Conservation (phyloP, 1,284 basidiomycete species). For the Athelia psychrophila region DNA sequence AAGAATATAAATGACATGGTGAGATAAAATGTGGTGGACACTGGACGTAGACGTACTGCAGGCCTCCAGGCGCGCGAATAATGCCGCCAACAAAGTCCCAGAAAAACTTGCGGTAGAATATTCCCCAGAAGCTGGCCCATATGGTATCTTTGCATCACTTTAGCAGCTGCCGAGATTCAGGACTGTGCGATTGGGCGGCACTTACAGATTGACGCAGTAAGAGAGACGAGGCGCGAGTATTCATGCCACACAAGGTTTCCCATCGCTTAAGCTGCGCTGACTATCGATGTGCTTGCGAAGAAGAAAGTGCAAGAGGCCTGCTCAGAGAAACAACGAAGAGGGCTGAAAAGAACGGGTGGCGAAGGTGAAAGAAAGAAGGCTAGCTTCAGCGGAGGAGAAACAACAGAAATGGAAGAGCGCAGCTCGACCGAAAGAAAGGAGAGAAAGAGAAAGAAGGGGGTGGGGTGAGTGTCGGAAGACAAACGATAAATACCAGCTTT, state of each 20-base stretch:
- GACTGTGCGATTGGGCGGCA: conserved; percentile 5
- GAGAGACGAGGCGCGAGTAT: conserved; percentile 67
- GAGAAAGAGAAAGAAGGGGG: conserved; percentile 8
- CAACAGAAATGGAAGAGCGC: conserved; percentile 44
- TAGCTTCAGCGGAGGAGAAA: conserved; percentile 27
- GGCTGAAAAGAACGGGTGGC: conserved; percentile 13
- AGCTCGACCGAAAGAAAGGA: conserved; percentile 41
- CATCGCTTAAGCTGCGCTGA: conserved; percentile 42
- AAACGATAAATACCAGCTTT: conserved; percentile 5
- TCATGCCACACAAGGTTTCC: conserved; percentile 84
- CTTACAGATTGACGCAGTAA: conserved; percentile 76
- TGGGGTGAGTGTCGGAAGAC: conserved; percentile 8
- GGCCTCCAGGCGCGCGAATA: conserved; percentile 69
- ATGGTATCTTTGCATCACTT: conserved; percentile 53
- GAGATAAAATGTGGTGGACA: neutral
- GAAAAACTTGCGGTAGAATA: conserved; percentile 88
- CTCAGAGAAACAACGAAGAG: conserved; percentile 16
- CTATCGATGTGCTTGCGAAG: conserved; percentile 5
- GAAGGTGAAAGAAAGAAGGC: conserved; percentile 15
- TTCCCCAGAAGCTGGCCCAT: conserved; percentile 76
- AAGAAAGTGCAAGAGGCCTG: conserved; percentile 22
- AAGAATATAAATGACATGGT: neutral
- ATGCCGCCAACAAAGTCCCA: conserved; percentile 80
- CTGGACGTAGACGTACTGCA: conserved; percentile 59
- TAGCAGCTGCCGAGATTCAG: conserved; percentile 8